Base-by-base conservation (phyloP, 805 yeast species). In the Candida orba region DNA sequence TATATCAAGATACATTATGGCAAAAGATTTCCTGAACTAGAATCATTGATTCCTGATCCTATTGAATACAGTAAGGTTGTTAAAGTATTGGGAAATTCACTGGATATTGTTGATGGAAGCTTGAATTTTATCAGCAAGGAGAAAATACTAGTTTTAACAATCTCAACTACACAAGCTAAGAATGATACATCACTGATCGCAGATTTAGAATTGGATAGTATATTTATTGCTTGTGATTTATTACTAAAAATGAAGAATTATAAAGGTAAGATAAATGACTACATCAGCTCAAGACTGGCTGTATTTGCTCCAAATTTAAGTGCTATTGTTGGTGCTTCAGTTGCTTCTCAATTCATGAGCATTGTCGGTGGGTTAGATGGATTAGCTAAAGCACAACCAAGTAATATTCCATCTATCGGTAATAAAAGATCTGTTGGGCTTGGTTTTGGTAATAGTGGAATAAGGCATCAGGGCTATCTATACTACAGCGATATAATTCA, bases 351-450 rank as follows among this genome's bases (percentile, higher is more conserved):
- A 52, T 62, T 93, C 15, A 64, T 91, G 22, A 74, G 86, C 1
- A 68, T 74, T 15, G 66, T 76, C 1, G 95, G 95, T 2, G 88
- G 95, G 0, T 60, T 91, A 5, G 65, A 65, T 12, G 80, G 76
- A 7, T 64, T 91, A 9, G 77, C 88, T 3, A 65, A 62, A 27
- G 76, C 85, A 0, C 96, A 96, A 0, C 72, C 95, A 4, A 86
- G 97, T 54, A 91, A 91, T 57, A 55, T 91, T 20, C 79, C 95
- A 0, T 77, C 95, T 0, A 65, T 87, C 39, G 96, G 96, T 0
- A 74, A 75, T 13, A 72, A 71, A 36, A 63, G 72, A 41, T 60
- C 63, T 34, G 52, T 59, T 45, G 59, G 67, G 0, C 55, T 66
- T 17, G 71, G 69, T 1, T 58, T 67, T 37, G 75, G 77, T 6